Base-by-base conservation (phyloP, 345 rosid species). In the Clausena lansium region DNA sequence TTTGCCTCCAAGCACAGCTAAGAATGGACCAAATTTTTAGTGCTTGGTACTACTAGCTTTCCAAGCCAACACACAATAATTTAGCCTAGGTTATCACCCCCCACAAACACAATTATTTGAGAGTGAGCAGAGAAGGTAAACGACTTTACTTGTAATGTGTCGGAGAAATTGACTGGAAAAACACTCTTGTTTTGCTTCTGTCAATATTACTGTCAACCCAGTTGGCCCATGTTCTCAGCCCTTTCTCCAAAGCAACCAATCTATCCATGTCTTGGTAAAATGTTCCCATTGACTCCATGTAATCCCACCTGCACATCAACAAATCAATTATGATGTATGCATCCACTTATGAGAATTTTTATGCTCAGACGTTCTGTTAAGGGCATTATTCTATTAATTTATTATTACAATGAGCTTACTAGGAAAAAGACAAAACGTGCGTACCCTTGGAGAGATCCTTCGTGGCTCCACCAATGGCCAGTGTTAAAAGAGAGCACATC, bases 391-490 rank as follows among this genome's bases (percentile, higher is more conserved):
- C n/a, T n/a, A 5, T 50, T 52, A 39, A 39, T 39, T 33, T 4
- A 33, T 33, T 33, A 33, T 33, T 7, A 9, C 7, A 39, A 39
- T 39, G 45, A 39, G 45, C 17, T 69, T 74, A 78, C 11, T 4
- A 28, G 9, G 52, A 6, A 45, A 28, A 47, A 75, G 67, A 9
- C 35, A 17, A 60, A 33, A 20, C 27, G 11, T 25, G 35, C 83
- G 24, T 30, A 93, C 98, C 92, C 97, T 84, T 92, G 94, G 78
- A 86, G 88, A 76, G 91, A 81, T 6, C 97, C 95, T 60, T 82
- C 69, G 77, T 96, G 99, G 68, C 70, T 90, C 99, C 99, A 96
- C 98, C 99, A 96, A 57, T 96, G 99, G 15, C 99, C 99, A 1
- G 98, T 96, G 88, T 96, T 92, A 55, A 96, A 96, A 19, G 84